Evolutionary conservation across 192 early-diverging fungal genomes (phyloP), one percentile per base, ranked within the genome.

Genomic region (Entophlyctis luteolus): DNA sequence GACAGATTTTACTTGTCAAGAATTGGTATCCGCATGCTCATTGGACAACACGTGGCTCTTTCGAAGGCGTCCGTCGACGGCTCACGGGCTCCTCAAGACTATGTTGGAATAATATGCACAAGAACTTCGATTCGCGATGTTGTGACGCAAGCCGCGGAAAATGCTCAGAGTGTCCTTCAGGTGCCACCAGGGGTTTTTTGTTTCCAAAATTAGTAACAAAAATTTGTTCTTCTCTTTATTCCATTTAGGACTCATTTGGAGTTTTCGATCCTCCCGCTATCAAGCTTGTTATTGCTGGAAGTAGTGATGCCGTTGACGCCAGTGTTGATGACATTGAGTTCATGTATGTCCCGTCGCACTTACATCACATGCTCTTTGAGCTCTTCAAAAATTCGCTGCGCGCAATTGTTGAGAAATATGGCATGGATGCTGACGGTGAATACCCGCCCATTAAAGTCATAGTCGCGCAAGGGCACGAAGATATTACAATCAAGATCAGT

Each of bases 301-400:
- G 49, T 2, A 77, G 50, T 12, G 25, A 12, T 18, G 27, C n/a
- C 16, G 50, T 66, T 1, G 63, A 66, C 34, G 39, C 37, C 23
- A 48, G 35, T 2, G 49, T 66, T 1, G 50, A 83, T 32, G 88
- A 91, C 52, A 84, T 93, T 22, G 86, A 93, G 69, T 98, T 98
- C 71, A 94, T 94, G 89, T 98, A 98, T 74, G 91, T 96, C 34
- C 93, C 93, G 4, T 88, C 86, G 18, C 95, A 98, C 72, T 79
- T 98, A 76, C 93, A 92, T 74, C 95, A 98, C 74, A 95, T 96
- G 92, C 63, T 96, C 20, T 98, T 98, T 80, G 96, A 98, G 84
- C 80, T 98, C 46, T 78, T 98, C 53, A 98, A 98, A 77, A 98
- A 98, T 80, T 91, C 90, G 27, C 81, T 98, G 59, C 88, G 96